These are phyloP conservation scores for Penicillium sp. DNA, from an alignment of 2,329 filamentous ascomycete genomes.

Conservation along the genomic window DNA sequence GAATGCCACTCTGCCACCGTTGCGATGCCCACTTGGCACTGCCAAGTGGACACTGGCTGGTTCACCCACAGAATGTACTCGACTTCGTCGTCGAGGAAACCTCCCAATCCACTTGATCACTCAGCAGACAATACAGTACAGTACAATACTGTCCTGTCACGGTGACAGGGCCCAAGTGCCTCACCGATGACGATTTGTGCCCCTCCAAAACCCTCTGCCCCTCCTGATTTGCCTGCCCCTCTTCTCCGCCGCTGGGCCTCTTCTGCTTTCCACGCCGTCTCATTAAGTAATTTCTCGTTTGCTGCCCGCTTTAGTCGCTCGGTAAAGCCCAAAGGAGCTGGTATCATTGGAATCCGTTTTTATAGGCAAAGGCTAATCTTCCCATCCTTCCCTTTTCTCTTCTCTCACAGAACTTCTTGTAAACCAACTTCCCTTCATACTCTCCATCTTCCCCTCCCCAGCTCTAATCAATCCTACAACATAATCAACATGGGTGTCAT, in stretches of 20 bases:
- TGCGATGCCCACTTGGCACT: too few species aligned
- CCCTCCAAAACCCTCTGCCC: conserved; percentile 9
- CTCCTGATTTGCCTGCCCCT: conserved; percentile 14
- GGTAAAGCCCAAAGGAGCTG: conserved; percentile 17
- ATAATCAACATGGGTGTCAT: conserved; percentile 39
- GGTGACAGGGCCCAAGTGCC: conserved; percentile 5
- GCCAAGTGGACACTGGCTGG: too few species aligned
- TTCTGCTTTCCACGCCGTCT: too few species aligned
- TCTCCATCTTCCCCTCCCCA: not conserved
- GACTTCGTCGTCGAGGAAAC: too few species aligned
- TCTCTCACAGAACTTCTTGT: too few species aligned
- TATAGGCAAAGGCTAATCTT: conserved; percentile 4
- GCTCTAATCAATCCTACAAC: not conserved
- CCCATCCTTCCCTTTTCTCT: too few species aligned
- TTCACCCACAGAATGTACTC: too few species aligned
- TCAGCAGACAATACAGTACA: too few species aligned
- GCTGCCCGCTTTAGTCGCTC: conserved; percentile 21
- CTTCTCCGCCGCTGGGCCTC: not conserved
- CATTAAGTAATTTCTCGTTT: conserved; percentile 11
- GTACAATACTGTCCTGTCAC: not conserved
- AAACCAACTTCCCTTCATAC: too few species aligned
- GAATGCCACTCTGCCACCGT: too few species aligned
- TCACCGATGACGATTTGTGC: conserved; percentile 23
- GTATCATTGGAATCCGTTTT: conserved; percentile 3
- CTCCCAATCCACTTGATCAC: too few species aligned